These are phyloP conservation scores for Fragaria vesca DNA, from an alignment of 306 rosid genomes.

Conservation along the genomic window DNA sequence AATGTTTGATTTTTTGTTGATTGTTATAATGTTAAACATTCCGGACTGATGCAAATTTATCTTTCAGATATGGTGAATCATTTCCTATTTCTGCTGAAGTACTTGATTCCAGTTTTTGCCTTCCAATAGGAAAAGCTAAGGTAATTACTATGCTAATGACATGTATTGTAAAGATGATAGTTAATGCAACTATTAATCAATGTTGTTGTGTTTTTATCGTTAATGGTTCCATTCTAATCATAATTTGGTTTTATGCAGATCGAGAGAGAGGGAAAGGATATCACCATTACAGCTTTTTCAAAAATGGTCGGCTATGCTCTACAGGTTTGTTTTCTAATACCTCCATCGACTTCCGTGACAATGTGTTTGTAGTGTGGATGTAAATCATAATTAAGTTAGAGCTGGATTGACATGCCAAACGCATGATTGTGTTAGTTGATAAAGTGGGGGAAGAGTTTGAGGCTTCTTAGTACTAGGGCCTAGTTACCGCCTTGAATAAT, in stretches of 20 bases:
- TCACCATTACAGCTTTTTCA: conserved; percentile 91
- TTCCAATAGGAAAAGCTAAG: conserved; percentile 98
- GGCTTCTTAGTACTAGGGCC: neutral
- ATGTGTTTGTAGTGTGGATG: neutral
- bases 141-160: conserved; percentile 39
- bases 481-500: neutral
- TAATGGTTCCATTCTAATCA: conserved; percentile 22
- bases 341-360: conserved; percentile 19
- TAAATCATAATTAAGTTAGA: conserved; percentile 9
- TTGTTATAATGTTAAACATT: conserved; percentile 17
- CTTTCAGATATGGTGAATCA: conserved; percentile 86
- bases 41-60: conserved; percentile 27
- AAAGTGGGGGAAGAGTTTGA: neutral
- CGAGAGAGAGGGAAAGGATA: conserved; percentile 97
- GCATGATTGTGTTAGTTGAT: conserved; percentile 4
- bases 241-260: conserved; percentile 43
- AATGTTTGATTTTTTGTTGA: neutral
- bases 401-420: conserved; percentile 19
- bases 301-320: conserved; percentile 96
- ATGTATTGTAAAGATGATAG: conserved; percentile 18
- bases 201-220: conserved; percentile 1
- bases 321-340: conserved; percentile 58
- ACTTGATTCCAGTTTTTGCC: conserved; percentile 93
- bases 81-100: conserved; percentile 97
- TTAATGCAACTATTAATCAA: conserved; percentile 19